Evolutionary conservation across 164 flowering plant species (phyloP).

Genomic region (Vitis rupestris): DNA sequence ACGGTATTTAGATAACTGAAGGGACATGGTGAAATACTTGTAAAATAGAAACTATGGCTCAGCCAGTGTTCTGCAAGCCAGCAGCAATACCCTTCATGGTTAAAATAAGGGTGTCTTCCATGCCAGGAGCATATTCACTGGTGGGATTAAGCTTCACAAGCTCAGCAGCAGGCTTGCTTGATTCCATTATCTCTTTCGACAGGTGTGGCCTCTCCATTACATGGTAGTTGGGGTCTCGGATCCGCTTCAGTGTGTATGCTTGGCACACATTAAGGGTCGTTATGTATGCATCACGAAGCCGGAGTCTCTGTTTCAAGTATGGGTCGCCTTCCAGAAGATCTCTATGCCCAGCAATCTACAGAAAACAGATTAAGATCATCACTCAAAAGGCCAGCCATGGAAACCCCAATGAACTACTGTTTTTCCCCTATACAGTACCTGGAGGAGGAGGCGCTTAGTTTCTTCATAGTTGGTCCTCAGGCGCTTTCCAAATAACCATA

Average conservation of each 20-base stretch:
- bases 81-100: slow-evolving; percentile 99
- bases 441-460: slow-evolving; percentile 72
- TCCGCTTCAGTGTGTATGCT: slow-evolving; percentile 85
- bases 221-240: slow-evolving; percentile 73
- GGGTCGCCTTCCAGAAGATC: slow-evolving; percentile 95
- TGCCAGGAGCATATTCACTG: slow-evolving; percentile 94
- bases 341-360: slow-evolving; percentile 85
- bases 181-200: slow-evolving; percentile 65
- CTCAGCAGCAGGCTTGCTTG: slow-evolving; percentile 78
- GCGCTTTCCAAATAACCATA: slow-evolving; percentile 75
- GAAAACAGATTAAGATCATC: not conserved
- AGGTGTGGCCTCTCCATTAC: slow-evolving; percentile 76
- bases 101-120: slow-evolving; percentile 92
- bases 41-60: slow-evolving; percentile 7
- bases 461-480: slow-evolving; percentile 72
- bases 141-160: slow-evolving; percentile 84
- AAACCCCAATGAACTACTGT: not conserved
- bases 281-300: slow-evolving; percentile 84
- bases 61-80: slow-evolving; percentile 97
- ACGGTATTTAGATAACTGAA: not conserved
- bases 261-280: slow-evolving; percentile 88
- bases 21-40: too few relatives aligned
- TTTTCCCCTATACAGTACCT: slow-evolving; percentile 41
- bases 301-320: slow-evolving; percentile 80
- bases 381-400: not conserved